Evolutionary conservation across 2,329 filamentous ascomycete species (phyloP), one percentile per base, ranked within the genome.

Genomic region (Fusarium transvaalense): DNA sequence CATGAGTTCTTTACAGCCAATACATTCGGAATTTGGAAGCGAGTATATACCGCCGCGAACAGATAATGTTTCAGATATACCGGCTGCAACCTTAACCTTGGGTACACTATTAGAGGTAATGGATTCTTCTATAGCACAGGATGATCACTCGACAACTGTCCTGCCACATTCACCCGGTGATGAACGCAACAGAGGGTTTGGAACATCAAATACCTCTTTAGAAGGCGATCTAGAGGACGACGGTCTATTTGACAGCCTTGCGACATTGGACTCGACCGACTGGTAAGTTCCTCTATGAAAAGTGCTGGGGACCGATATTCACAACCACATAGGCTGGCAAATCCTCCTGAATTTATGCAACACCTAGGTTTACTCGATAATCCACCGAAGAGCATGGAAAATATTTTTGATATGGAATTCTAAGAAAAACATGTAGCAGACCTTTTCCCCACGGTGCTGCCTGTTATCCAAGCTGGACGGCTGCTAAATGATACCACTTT

Each of bases 321-420:
- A 62, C 19, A 1, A 5, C 8, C 8, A 3, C 2, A 21, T 19
- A 62, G 59, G 56, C 15, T 61, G 14, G 59, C 59, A 0, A 62
- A 62, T 9, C 59, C 59, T 10, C 47, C 56, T 12, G 56, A 62
- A 15, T 62, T 62, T 13, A 62, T 62, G 56, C 56, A 61, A 17
- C 59, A 62, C 4, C 56, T 62, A 10, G 59, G 59, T 6, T 21
- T 61, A 6, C 56, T 62, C 6, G 59, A 62, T 1, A 43, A 61
- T 7, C 19, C 39, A 1, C 29, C 59, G 1, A 27, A 3, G 2
- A 34, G 31, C 9, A 13, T 62, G 2, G 59, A 61, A 6, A 29
- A 29, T 2, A 39, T 62, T 1, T 61, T 62, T n/a, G 29, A 61
- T 9, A 61, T 61, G 56, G 58, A 35, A 3, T 45, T 38, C 6